Conservation (phyloP, 805 yeast genomes). For the Wilhelminamyces savonicus region DNA sequence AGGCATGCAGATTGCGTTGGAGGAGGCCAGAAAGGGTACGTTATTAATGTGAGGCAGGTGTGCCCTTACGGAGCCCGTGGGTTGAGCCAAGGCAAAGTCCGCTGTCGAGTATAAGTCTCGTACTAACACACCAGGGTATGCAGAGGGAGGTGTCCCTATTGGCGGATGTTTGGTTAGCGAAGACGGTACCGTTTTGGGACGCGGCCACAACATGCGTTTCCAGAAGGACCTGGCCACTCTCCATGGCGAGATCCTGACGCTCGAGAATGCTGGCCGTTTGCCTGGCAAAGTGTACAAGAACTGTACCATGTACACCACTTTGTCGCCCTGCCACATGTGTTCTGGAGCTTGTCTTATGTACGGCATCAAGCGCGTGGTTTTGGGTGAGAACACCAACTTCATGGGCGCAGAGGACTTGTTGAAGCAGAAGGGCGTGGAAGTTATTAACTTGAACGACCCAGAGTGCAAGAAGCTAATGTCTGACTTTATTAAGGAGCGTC, state of each 20-base stretch:
- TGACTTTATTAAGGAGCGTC: constrained; percentile 69
- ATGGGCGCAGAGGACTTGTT: constrained; percentile 79
- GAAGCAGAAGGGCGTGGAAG: constrained; percentile 60
- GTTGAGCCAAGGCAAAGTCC: too few species aligned
- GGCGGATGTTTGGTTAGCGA: constrained; percentile 69
- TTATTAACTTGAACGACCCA: constrained; percentile 52
- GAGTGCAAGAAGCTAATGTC: constrained; percentile 70
- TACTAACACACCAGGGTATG: constrained; percentile 39
- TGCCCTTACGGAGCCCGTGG: too few species aligned
- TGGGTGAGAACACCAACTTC: constrained; percentile 85
- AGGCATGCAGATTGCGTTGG: constrained; percentile 66
- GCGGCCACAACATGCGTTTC: constrained; percentile 86
- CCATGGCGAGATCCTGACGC: constrained; percentile 88
- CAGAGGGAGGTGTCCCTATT: constrained; percentile 90
- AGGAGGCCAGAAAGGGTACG: constrained; percentile 61
- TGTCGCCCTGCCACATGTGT: constrained; percentile 95
- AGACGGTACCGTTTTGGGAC: constrained; percentile 77
- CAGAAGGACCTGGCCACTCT: constrained; percentile 79
- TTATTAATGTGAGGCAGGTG: background rate
- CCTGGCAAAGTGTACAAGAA: constrained; percentile 72
- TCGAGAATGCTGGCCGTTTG: constrained; percentile 88
- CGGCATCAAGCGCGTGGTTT: constrained; percentile 79
- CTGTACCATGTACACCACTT: constrained; percentile 86
- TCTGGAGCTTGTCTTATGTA: constrained; percentile 88
- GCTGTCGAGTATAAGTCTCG: background rate